These are phyloP conservation scores for Penicillium salamii DNA, from an alignment of 495 filamentous ascomycete genomes.

Conservation along the genomic window DNA sequence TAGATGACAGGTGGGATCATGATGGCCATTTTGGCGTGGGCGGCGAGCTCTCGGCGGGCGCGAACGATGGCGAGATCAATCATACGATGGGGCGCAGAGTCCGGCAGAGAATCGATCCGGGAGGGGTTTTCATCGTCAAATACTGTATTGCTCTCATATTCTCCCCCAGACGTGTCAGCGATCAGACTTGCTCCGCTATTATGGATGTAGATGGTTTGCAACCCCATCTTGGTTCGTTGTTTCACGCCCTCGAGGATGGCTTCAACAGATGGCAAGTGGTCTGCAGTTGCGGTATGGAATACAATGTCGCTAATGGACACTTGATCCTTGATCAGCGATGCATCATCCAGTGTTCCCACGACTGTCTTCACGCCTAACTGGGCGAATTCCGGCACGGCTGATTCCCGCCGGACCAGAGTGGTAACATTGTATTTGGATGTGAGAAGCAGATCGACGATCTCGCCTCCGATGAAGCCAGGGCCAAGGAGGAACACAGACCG, in stretches of 20 bases:
- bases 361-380: conserved; percentile 18
- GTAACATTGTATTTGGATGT: conserved; percentile 31
- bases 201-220: conserved; percentile 37
- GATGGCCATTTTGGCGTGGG: conserved; percentile 34
- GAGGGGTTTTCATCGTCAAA: conserved; percentile 29
- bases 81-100: conserved; percentile 35
- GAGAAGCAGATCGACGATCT: conserved; percentile 34
- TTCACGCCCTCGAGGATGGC: conserved; percentile 33
- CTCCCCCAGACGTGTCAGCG: conserved; percentile 14
- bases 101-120: conserved; percentile 32
- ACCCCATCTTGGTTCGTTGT: conserved; percentile 22
- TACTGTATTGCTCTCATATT: conserved; percentile 26
- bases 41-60: conserved; percentile 23
- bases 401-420: conserved; percentile 29
- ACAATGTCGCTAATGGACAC: conserved; percentile 26
- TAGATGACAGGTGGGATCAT: conserved; percentile 37
- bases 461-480: conserved; percentile 38
- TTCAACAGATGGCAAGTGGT: conserved; percentile 32
- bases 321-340: conserved; percentile 27
- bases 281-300: conserved; percentile 37
- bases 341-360: conserved; percentile 25
- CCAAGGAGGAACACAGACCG: conserved; percentile 33
- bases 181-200: conserved; percentile 31
- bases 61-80: conserved; percentile 39
- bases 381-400: conserved; percentile 15